These are phyloP conservation scores for Zymoseptoria passerinii DNA, from an alignment of 2,329 filamentous ascomycete species.

Conservation along the genomic window DNA sequence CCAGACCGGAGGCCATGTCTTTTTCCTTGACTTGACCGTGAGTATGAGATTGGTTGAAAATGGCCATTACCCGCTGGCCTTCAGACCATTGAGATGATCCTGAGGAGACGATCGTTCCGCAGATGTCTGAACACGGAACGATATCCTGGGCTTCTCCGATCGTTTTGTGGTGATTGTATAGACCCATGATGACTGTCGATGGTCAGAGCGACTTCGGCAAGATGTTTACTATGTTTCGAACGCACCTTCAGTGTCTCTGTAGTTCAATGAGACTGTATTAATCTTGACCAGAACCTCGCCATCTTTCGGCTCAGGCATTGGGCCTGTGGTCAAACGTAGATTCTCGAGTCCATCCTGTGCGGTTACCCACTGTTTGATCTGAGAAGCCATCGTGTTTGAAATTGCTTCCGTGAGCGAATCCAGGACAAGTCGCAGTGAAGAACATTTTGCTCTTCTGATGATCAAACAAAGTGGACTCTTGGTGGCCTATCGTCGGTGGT, in stretches of 20 bases:
- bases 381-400: not conserved
- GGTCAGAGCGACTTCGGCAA: not conserved
- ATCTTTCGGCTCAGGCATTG: constrained; percentile 30
- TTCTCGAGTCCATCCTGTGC: constrained; percentile 38
- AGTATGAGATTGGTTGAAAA: constrained; percentile 51
- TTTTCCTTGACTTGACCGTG: constrained; percentile 51
- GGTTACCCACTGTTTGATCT: constrained; percentile 31
- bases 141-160: constrained; percentile 38
- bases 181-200: constrained; percentile 51
- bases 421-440: not conserved
- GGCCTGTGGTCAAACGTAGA: constrained; percentile 28
- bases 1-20: constrained; percentile 51
- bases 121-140: constrained; percentile 64
- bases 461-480: not conserved
- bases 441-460: not conserved
- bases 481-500: constrained; percentile 2
- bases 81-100: constrained; percentile 43
- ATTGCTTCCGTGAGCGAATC: not conserved
- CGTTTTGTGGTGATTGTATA: constrained; percentile 58
- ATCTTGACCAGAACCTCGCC: constrained; percentile 46
- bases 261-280: constrained; percentile 46
- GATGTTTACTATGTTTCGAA: not conserved
- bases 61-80: constrained; percentile 59
- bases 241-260: constrained; percentile 43
- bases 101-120: constrained; percentile 49